Evolutionary conservation across 257 asterid genomes (phyloP).

Genomic region (Solanum sparsipilum): DNA sequence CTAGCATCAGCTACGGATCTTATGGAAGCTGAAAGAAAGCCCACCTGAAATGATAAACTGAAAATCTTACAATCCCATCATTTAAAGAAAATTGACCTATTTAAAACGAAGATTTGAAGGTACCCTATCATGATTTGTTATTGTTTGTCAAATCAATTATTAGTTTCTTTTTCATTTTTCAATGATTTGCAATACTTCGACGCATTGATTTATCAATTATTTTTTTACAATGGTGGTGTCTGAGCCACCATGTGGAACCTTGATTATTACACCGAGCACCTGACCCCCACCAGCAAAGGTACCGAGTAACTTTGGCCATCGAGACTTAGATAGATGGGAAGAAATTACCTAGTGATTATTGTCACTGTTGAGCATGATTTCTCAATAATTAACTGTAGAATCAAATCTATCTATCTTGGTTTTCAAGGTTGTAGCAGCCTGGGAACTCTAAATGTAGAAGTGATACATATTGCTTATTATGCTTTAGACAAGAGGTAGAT

Average conservation of each 20-base stretch:
- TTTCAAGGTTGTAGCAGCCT: neutral
- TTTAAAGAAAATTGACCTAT: neutral
- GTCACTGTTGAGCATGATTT: neutral
- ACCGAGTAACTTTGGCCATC: neutral
- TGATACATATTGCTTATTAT: neutral
- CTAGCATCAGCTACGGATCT: constrained; percentile 99
- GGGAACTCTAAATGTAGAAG: neutral
- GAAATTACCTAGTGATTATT: neutral
- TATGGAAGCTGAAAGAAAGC: constrained; percentile 91
- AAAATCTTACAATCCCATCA: constrained; percentile 1
- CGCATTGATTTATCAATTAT: neutral
- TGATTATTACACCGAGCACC: neutral
- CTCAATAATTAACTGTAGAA: neutral
- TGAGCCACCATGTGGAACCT: neutral
- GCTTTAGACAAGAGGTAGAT: neutral
- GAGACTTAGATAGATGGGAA: neutral
- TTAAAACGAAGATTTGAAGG: neutral
- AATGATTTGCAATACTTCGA: neutral
- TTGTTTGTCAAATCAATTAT: neutral
- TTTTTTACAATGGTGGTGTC: neutral
- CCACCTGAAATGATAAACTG: constrained; percentile 54
- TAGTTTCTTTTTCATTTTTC: neutral
- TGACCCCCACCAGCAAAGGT: neutral
- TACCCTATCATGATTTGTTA: neutral
- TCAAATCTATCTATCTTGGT: neutral